phyloP scores from a whole-genome alignment of 148 eudicot genomes.

The Arctostaphylos glauca region DNA sequence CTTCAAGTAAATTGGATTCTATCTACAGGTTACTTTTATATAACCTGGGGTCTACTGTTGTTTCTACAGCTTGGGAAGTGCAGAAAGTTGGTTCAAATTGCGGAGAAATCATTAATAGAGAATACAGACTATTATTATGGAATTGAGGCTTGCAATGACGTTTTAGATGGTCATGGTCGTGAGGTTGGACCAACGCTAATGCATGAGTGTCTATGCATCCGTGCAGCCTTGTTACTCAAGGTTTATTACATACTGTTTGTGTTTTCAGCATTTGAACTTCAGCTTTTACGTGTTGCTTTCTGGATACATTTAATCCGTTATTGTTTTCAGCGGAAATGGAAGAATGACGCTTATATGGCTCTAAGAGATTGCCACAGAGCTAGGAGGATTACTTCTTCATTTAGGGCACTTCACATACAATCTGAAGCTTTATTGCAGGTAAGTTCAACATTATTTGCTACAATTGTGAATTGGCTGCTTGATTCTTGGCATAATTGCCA shows the following conservation, averaged over 20 bases:
- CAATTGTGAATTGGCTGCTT: background rate
- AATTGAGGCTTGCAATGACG: slow-evolving; percentile 92
- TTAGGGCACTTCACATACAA: slow-evolving; percentile 59
- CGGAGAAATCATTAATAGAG: slow-evolving; percentile 64
- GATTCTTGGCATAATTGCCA: background rate
- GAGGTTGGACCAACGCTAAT: slow-evolving; percentile 52
- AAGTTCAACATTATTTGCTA: slow-evolving; percentile 11
- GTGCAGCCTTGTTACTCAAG: slow-evolving; percentile 93
- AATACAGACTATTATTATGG: slow-evolving; percentile 58
- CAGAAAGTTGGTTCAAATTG: slow-evolving; percentile 68
- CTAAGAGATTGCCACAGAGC: slow-evolving; percentile 79
- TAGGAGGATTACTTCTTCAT: slow-evolving; percentile 63
- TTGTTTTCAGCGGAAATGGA: slow-evolving; percentile 75
- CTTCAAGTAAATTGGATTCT: slow-evolving; percentile 2
- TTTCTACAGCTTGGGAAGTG: slow-evolving; percentile 63
- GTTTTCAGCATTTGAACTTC: background rate
- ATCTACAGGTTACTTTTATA: background rate
- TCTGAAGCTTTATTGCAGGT: slow-evolving; percentile 78
- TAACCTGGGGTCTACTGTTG: slow-evolving; percentile 15
- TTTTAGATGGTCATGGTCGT: slow-evolving; percentile 65
- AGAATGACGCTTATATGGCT: slow-evolving; percentile 89
- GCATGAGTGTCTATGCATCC: slow-evolving; percentile 82
- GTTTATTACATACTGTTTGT: slow-evolving; percentile 29
- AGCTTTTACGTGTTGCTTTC: slow-evolving; percentile 9
- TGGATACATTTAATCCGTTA: slow-evolving; percentile 5